These are phyloP conservation scores for Furcasterigmium sp. DNA, from an alignment of 2,329 filamentous ascomycete species.

Conservation along the genomic window DNA sequence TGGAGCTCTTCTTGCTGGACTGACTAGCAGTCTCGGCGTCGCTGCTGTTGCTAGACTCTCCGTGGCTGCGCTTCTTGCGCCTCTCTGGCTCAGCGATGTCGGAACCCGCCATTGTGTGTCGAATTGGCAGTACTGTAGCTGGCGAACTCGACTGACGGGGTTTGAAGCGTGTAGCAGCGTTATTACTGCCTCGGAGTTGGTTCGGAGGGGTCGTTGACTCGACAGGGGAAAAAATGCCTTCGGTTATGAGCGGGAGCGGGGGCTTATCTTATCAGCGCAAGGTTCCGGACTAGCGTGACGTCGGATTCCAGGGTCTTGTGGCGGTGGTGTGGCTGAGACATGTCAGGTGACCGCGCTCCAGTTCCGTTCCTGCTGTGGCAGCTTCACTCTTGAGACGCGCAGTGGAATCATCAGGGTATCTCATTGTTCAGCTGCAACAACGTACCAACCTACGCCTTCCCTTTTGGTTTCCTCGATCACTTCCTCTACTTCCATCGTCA, in stretches of 20 bases:
- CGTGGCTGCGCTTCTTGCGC: conserved; percentile 23
- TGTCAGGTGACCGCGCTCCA: too few relatives aligned
- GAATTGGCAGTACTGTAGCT: background rate
- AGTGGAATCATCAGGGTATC: too few relatives aligned
- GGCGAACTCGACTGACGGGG: conserved; percentile 21
- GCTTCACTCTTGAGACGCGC: background rate
- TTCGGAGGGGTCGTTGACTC: background rate
- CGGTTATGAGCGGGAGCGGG: conserved; percentile 2
- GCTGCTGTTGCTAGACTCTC: conserved; percentile 3
- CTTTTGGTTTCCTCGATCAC: too few relatives aligned
- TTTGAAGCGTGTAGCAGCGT: conserved; percentile 13
- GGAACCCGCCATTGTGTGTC: conserved; percentile 20
- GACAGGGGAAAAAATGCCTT: conserved; percentile 10
- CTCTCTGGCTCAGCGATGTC: conserved; percentile 22
- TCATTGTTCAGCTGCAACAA: too few relatives aligned
- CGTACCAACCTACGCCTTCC: too few relatives aligned
- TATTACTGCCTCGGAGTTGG: background rate
- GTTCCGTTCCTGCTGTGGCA: too few relatives aligned
- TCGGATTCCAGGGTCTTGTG: background rate
- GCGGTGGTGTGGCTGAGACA: background rate
- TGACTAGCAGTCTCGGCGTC: conserved; percentile 12
- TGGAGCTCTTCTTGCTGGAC: conserved; percentile 9
- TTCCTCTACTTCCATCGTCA: too few relatives aligned
- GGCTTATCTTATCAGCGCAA: conserved; percentile 7
- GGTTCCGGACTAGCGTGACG: background rate